phyloP scores from a whole-genome alignment of 2,329 filamentous ascomycete species.

The Neurospora sp. region DNA sequence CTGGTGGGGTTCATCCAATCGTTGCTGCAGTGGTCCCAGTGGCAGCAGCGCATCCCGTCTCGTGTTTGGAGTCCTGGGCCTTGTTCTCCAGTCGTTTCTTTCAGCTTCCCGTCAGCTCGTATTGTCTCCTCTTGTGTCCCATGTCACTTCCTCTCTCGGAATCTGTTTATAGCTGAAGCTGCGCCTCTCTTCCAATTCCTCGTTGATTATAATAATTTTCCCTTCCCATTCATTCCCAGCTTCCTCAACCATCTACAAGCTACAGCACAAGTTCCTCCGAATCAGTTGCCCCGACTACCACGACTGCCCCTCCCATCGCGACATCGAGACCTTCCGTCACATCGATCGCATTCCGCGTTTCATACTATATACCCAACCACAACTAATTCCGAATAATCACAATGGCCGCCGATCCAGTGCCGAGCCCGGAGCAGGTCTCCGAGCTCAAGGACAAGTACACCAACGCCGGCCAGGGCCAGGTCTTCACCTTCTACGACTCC shows the following conservation, averaged over 20 bases:
- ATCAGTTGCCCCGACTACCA: background rate
- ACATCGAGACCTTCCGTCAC: background rate
- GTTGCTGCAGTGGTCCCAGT: background rate
- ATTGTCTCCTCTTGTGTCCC: background rate
- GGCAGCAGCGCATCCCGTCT: background rate
- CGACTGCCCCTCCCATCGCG: background rate
- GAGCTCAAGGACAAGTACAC: constrained; percentile 63
- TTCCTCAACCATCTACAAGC: background rate
- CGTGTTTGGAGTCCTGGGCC: background rate
- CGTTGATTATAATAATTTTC: background rate
- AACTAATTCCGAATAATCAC: background rate
- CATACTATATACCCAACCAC: background rate
- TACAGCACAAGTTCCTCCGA: background rate
- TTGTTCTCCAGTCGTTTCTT: background rate
- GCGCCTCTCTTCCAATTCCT: background rate
- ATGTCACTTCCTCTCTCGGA: background rate
- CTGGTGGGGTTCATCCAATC: background rate
- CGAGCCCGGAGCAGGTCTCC: constrained; percentile 56
- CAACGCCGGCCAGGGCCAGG: constrained; percentile 67
- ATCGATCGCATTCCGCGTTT: background rate
- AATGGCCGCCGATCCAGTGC: constrained; percentile 18
- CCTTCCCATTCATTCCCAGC: background rate
- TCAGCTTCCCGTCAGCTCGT: background rate
- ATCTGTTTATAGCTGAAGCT: background rate
- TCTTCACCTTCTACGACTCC: constrained; percentile 80